Base-by-base conservation (phyloP, 2,329 filamentous ascomycete species). In the Alternaria tenuissima region DNA sequence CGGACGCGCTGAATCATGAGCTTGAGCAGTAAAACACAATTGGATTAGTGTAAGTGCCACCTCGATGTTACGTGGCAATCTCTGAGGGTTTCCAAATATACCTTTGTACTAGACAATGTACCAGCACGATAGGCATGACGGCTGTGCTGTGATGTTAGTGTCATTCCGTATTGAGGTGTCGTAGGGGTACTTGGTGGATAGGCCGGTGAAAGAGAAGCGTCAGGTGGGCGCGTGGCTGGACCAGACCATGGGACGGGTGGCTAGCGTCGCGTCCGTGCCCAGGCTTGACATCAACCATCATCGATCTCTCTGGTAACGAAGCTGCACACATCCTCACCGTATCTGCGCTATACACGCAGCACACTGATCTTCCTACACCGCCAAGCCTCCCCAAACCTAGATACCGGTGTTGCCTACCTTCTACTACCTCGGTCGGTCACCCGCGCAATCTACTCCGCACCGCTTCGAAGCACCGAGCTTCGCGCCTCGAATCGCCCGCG, bases 211-310 rank as follows among this genome's bases (percentile, higher is more conserved):
- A n/a, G 56, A n/a, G 56, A n/a, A 47, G 26, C 20, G 43, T 55
- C 56, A 59, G 28, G 56, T 59, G 56, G 41, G 32, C 20, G 55
- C 41, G 55, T 44, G 55, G 20, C 20, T 58, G 42, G 49, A 42
- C 55, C 55, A 57, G 51, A 52, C 22, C 46, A 47, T 54, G 49
- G 52, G 57, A 38, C 57, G 47, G 34, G 20, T 32, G 26, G 28
- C 26, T 60, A 60, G 57, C 57, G 57, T 20, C 1, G 12, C 28
- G 57, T 28, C 53, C 47, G 57, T 56, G 57, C 57, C 26, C 36
- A 46, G 55, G 22, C 30, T 57, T 56, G 53, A 60, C 57, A 60
- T 60, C 53, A 52, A 57, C 34, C 53, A 60, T 60, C 47, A 60
- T 60, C 57, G 46, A 57, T 57, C 41, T 48, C 28, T 43, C 42